Evolutionary conservation across 768 basidiomycete species (phyloP).

Genomic region (Lactifluus piperatus): DNA sequence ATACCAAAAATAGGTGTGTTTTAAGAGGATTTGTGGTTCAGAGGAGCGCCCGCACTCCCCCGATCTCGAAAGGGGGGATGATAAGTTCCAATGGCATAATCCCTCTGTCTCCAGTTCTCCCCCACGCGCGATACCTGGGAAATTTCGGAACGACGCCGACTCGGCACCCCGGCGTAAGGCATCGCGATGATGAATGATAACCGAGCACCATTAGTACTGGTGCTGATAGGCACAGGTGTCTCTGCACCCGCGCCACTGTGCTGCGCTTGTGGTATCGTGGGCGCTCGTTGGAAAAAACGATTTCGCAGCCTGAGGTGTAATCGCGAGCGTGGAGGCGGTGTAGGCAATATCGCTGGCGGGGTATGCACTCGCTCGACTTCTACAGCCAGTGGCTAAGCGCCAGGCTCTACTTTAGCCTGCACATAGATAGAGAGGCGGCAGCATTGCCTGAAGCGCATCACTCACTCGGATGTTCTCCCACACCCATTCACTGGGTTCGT

Average conservation of each 20-base stretch:
- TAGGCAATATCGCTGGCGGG: too few species aligned
- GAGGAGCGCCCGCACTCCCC: too few species aligned
- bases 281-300: background rate
- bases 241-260: background rate
- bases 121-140: background rate
- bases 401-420: background rate
- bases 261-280: background rate
- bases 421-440: background rate
- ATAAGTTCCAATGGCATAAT: slow-evolving; percentile 14
- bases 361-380: background rate
- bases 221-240: background rate
- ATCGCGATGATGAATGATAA: slow-evolving; percentile 16
- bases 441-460: background rate
- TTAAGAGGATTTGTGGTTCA: too few species aligned
- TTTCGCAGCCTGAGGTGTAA: background rate
- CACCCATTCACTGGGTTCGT: background rate
- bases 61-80: slow-evolving; percentile 10
- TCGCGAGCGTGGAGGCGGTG: background rate
- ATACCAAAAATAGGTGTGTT: too few species aligned
- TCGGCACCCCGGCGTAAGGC: background rate
- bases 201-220: background rate
- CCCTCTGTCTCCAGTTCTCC: slow-evolving; percentile 6
- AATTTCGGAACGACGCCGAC: background rate
- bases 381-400: slow-evolving; percentile 6
- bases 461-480: slow-evolving; percentile 8